Conservation (phyloP, 768 basidiomycete genomes). For the Harrya chromipes region DNA sequence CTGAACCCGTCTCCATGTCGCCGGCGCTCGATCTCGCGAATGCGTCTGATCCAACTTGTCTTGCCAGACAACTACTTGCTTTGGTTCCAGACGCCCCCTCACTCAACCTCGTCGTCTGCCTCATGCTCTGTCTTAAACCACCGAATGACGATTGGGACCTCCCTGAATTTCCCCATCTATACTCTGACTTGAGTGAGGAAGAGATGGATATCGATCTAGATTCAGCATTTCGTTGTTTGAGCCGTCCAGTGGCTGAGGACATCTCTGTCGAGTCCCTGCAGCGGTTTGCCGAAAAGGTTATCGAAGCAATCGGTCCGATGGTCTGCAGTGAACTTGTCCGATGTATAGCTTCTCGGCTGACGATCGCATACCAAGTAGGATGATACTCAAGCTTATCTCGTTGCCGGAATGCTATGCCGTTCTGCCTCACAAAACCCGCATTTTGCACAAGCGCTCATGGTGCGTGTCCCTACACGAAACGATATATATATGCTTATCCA, state of each 20-base stretch:
- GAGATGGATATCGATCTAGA: constrained; percentile 57
- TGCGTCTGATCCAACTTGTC: constrained; percentile 52
- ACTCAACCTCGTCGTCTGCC: constrained; percentile 59
- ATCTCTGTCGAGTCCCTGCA: constrained; percentile 46
- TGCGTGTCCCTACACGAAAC: constrained; percentile 18
- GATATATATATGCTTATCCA: constrained; percentile 8
- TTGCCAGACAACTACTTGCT: constrained; percentile 60
- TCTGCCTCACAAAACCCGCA: constrained; percentile 63
- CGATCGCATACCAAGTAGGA: constrained; percentile 35
- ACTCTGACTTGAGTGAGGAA: constrained; percentile 55
- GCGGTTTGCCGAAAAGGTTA: constrained; percentile 54
- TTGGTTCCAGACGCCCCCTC: constrained; percentile 62
- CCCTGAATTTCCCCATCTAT: constrained; percentile 67
- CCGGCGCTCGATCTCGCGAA: constrained; percentile 59
- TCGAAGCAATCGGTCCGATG: constrained; percentile 53
- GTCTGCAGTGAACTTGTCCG: constrained; percentile 35
- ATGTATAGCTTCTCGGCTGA: neutral
- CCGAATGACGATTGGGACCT: constrained; percentile 78
- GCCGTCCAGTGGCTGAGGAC: constrained; percentile 60
- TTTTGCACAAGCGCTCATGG: constrained; percentile 43
- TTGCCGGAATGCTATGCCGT: constrained; percentile 61
- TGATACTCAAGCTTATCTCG: constrained; percentile 52
- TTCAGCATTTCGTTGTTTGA: constrained; percentile 48
- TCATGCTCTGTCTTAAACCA: constrained; percentile 81
- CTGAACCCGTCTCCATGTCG: constrained; percentile 41